phyloP scores from a whole-genome alignment of 805 yeast species.

The Starmerella scarabaei region DNA sequence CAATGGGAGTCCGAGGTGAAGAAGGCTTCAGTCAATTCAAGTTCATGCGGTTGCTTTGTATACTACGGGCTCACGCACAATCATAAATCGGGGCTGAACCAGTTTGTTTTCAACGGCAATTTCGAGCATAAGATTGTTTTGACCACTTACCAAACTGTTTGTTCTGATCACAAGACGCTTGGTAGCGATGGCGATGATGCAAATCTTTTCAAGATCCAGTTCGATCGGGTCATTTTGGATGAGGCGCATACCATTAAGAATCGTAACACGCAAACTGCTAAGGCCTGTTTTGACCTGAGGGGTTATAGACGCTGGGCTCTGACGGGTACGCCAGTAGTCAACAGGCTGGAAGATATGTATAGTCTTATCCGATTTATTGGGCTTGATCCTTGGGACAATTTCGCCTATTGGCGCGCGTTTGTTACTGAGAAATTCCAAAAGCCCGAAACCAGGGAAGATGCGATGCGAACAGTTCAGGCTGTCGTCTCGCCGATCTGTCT shows the following conservation, averaged over 20 bases:
- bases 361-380: constrained; percentile 61
- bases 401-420: constrained; percentile 76
- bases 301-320: constrained; percentile 68
- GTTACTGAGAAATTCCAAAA: constrained; percentile 73
- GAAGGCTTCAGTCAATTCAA: constrained; percentile 30
- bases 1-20: constrained; percentile 83
- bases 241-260: constrained; percentile 87
- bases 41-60: constrained; percentile 29
- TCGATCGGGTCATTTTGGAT: constrained; percentile 66
- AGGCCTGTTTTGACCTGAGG: constrained; percentile 54
- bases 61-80: constrained; percentile 54
- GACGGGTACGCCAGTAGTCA: constrained; percentile 89
- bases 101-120: constrained; percentile 30
- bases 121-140: constrained; percentile 54
- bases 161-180: constrained; percentile 49
- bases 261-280: constrained; percentile 62
- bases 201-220: constrained; percentile 50
- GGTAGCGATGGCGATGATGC: constrained; percentile 1
- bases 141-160: constrained; percentile 81
- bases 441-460: constrained; percentile 46
- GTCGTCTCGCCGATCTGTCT: constrained; percentile 71
- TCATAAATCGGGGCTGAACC: constrained; percentile 26
- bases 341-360: constrained; percentile 73
- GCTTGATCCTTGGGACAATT: constrained; percentile 82
- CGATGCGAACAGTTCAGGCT: constrained; percentile 73